Base-by-base conservation (phyloP, 2,329 filamentous ascomycete species). In the Calonectria hawksworthii region DNA sequence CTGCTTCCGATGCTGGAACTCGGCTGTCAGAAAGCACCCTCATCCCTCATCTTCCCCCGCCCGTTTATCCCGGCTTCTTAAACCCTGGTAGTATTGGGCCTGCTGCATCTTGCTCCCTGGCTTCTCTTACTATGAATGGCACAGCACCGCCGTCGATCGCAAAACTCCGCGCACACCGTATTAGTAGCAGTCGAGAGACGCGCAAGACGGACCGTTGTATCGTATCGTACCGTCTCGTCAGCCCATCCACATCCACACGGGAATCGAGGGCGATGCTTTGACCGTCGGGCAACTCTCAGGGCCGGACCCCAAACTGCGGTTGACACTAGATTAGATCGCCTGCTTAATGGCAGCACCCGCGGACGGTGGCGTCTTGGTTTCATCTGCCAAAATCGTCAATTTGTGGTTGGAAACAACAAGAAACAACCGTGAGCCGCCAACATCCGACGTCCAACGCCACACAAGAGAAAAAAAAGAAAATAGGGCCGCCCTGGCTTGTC, bases 361-460 rank as follows among this genome's bases (percentile, higher is more conserved):
- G 9, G 56, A 36, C 32, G 56, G 56, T 63, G 36, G 56, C 56
- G 56, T 41, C 56, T 63, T 63, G 56, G 56, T 63, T 63, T 63
- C 56, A 63, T 63, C 56, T 63, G 56, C 56, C 56, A 63, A 63
- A 63, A 63, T 63, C 56, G 34, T 63, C 56, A 63, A 63, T 23
- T 63, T n/a, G 16, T 38, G 36, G 56, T 63, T 41, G 56, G 56
- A 63, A 63, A 63, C 56, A 63, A 28, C 56, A 63, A 63, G 56
- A 38, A 63, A 63, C 56, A 63, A 63, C 34, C 56, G 34, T 34
- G 56, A 63, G 34, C 56, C 34, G 56, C 52, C 66, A 59, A 44
- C 34, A 68, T 36, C 64, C 16, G 64, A n/a, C 23, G 18, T 47
- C 38, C 38, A 61, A 32, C 52, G 28, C 52, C 51, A 56, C 65